A percentile compares a stretch with the other conserved stretches of the same genome.
Conservation (phyloP, 306 rosid species). For the Vicia faba region DNA sequence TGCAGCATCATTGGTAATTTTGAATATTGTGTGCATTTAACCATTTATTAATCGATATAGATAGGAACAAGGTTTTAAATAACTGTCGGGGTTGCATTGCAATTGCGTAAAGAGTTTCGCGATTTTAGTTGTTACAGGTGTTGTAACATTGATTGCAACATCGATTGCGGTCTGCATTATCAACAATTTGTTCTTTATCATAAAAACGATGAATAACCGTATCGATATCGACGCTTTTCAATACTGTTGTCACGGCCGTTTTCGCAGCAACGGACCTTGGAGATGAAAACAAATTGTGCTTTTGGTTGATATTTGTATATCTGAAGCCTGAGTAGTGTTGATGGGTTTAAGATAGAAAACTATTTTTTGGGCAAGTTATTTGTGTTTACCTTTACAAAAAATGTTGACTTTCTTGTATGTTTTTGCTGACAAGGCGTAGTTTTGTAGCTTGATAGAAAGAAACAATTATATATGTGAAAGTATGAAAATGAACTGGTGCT, state of each 20-base stretch:
- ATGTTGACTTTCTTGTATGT: neutral
- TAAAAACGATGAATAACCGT: too few relatives aligned
- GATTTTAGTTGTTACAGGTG: too few relatives aligned
- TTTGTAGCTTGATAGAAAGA: constrained; percentile 20
- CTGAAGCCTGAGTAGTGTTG: too few relatives aligned
- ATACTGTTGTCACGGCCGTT: too few relatives aligned
- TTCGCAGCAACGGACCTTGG: too few relatives aligned
- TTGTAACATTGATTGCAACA: too few relatives aligned
- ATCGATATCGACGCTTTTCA: too few relatives aligned
- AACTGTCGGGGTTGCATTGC: too few relatives aligned
- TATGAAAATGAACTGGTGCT: neutral
- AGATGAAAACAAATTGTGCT: neutral
- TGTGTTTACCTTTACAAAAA: neutral
- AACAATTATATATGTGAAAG: constrained; percentile 5
- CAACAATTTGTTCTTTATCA: too few relatives aligned
- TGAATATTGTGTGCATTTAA: neutral
- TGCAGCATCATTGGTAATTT: neutral
- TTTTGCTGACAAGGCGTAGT: neutral
- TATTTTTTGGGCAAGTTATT: neutral
- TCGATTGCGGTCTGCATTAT: too few relatives aligned
- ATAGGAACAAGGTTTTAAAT: too few relatives aligned
- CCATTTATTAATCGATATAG: constrained; percentile 1
- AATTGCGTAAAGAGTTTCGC: too few relatives aligned
- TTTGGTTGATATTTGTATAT: neutral
- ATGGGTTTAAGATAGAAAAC: neutral